Evolutionary conservation across 2,329 filamentous ascomycete genomes (phyloP).

Genomic region (Claviceps arundinis): DNA sequence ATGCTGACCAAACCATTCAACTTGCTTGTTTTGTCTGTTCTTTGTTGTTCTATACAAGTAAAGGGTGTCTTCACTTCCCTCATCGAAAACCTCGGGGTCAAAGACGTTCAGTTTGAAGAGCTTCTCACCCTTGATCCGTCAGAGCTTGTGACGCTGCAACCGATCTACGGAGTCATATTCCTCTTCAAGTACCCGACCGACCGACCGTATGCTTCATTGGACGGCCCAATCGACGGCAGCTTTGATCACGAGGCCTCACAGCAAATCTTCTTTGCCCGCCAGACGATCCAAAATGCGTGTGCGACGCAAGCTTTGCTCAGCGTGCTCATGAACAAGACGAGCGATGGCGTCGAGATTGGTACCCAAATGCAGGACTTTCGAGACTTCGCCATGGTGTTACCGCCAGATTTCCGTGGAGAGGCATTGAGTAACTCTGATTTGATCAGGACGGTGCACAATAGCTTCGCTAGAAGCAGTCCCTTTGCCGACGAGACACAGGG

Average conservation of each 20-base stretch:
- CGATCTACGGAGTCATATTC: constrained; percentile 92
- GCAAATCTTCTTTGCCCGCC: constrained; percentile 81
- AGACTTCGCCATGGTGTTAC: constrained; percentile 76
- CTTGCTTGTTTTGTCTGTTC: neutral
- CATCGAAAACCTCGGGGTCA: constrained; percentile 79
- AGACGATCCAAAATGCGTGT: constrained; percentile 98
- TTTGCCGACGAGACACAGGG: constrained; percentile 80
- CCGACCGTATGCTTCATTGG: constrained; percentile 42
- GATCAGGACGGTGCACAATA: constrained; percentile 74
- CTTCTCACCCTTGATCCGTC: constrained; percentile 77
- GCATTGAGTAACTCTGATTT: constrained; percentile 50
- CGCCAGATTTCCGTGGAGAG: constrained; percentile 54
- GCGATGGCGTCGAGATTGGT: constrained; percentile 56
- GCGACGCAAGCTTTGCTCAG: constrained; percentile 90
- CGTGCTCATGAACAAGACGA: constrained; percentile 75
- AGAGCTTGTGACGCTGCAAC: constrained; percentile 55
- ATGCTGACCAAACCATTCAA: neutral
- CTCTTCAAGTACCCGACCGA: constrained; percentile 92
- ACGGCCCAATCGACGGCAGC: constrained; percentile 63
- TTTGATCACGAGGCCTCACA: constrained; percentile 68
- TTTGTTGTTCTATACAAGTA: neutral
- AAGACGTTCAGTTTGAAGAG: constrained; percentile 94
- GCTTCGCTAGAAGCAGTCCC: constrained; percentile 75
- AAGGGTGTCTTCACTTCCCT: constrained; percentile 95
- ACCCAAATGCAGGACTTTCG: constrained; percentile 61